phyloP scores from a whole-genome alignment of 192 early-diverging fungal genomes.

The Coemansia aciculifera region DNA sequence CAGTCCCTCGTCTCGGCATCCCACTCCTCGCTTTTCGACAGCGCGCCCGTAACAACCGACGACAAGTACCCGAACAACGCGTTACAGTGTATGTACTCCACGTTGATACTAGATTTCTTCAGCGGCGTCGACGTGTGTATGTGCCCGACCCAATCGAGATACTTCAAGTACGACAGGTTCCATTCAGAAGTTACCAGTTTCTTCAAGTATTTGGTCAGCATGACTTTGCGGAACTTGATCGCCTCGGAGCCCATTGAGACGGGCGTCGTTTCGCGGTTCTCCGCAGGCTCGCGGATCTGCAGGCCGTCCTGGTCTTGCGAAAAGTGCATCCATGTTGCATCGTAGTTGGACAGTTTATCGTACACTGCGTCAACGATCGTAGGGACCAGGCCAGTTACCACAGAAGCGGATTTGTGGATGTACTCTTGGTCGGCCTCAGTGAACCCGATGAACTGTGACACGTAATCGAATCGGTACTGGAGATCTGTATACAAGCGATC shows the following conservation, averaged over 20 bases:
- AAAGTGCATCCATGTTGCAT: conserved; percentile 75
- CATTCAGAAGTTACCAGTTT: conserved; percentile 60
- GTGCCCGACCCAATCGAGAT: conserved; percentile 77
- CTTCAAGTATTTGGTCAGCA: conserved; percentile 69
- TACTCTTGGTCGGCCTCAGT: conserved; percentile 65
- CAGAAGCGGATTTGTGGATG: conserved; percentile 64
- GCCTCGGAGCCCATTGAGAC: conserved; percentile 66
- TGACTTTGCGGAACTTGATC: conserved; percentile 79
- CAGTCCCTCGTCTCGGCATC: conserved; percentile 59
- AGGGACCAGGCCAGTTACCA: conserved; percentile 68
- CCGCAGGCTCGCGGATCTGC: conserved; percentile 23
- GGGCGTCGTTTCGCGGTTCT: conserved; percentile 19
- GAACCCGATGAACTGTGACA: conserved; percentile 73
- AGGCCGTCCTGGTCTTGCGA: conserved; percentile 68
- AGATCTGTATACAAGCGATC: conserved; percentile 69
- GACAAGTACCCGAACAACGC: conserved; percentile 72
- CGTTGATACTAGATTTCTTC: conserved; percentile 78
- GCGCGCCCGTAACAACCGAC: conserved; percentile 56
- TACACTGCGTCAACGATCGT: conserved; percentile 79
- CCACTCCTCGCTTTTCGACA: conserved; percentile 57
- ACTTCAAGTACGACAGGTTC: conserved; percentile 61
- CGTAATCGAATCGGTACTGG: conserved; percentile 77
- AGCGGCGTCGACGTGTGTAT: conserved; percentile 74
- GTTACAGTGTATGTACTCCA: conserved; percentile 81
- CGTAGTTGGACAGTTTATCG: conserved; percentile 65